Conservation (phyloP, 2,329 filamentous ascomycete genomes). For the Aspergillus sp. region DNA sequence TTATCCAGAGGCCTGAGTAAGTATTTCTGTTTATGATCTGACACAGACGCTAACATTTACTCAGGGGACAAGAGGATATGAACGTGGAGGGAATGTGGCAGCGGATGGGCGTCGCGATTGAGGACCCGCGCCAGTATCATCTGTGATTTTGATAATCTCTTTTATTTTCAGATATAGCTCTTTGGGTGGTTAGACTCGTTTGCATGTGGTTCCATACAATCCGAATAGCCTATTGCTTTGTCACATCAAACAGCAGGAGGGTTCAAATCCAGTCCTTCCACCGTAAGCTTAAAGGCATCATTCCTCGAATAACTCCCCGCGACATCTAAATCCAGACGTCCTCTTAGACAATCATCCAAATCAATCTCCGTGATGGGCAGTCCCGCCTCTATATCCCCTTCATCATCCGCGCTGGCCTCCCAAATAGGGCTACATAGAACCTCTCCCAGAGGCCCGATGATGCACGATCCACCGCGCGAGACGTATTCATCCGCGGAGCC, state of each 20-base stretch:
- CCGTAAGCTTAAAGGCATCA: conserved; percentile 53
- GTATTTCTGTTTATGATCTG: conserved; percentile 2
- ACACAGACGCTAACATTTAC: conserved; percentile 6
- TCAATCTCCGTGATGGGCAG: conserved; percentile 68
- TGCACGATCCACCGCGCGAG: conserved; percentile 71
- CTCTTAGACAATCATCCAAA: conserved; percentile 78
- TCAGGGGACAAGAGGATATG: conserved; percentile 31
- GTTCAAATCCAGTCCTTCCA: conserved; percentile 52
- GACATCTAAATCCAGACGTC: conserved; percentile 72
- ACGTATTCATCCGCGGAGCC: conserved; percentile 38
- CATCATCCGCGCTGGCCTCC: conserved; percentile 47
- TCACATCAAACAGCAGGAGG: conserved; percentile 44
- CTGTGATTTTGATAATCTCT: conserved; percentile 12
- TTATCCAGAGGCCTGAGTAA: conserved; percentile 27
- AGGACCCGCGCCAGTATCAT: conserved; percentile 25
- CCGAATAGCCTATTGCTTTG: background rate
- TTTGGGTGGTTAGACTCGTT: background rate
- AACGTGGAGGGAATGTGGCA: conserved; percentile 31
- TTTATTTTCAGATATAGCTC: background rate
- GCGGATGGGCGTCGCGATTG: conserved; percentile 22
- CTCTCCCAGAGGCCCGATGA: conserved; percentile 71
- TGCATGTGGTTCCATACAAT: background rate
- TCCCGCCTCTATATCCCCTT: conserved; percentile 31
- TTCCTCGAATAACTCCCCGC: conserved; percentile 77
- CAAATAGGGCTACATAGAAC: conserved; percentile 73